phyloP scores from a whole-genome alignment of 129 eudicot species.

The Arctium lappa region DNA sequence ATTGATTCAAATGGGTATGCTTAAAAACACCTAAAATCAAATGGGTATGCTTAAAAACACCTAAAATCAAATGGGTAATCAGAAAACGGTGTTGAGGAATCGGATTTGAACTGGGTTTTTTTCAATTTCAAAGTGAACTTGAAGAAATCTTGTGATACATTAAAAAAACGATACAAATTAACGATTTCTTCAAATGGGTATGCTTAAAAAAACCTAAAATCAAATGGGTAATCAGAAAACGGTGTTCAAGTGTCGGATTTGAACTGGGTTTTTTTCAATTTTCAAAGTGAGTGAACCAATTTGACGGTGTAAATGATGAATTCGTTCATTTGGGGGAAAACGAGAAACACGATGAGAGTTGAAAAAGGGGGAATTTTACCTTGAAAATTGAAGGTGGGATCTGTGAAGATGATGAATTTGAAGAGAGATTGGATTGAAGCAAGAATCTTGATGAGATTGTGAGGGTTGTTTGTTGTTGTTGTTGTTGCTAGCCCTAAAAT shows the following conservation, averaged over 20 bases:
- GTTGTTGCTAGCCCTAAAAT: conserved; percentile 38
- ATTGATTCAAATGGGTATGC: background rate
- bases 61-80: too few species aligned
- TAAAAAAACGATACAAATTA: conserved; percentile 6
- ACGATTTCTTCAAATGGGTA: background rate
- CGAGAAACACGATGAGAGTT: background rate
- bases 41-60: too few species aligned
- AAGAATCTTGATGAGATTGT: background rate
- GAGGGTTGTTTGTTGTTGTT: conserved; percentile 3
- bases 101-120: too few species aligned
- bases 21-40: background rate
- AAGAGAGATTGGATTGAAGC: conserved; percentile 13
- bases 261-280: background rate
- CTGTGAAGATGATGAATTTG: background rate
- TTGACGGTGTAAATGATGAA: background rate
- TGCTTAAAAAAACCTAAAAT: background rate
- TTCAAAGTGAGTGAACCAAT: conserved; percentile 1
- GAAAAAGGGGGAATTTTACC: conserved; percentile 20
- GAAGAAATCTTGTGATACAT: conserved; percentile 1
- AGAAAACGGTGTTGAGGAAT: too few species aligned
- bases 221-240: background rate
- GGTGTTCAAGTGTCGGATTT: background rate
- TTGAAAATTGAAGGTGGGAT: background rate
- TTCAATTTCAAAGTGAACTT: background rate
- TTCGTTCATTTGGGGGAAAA: background rate